Base-by-base conservation (phyloP, 768 basidiomycete genomes). In the Termitomyces sp. region DNA sequence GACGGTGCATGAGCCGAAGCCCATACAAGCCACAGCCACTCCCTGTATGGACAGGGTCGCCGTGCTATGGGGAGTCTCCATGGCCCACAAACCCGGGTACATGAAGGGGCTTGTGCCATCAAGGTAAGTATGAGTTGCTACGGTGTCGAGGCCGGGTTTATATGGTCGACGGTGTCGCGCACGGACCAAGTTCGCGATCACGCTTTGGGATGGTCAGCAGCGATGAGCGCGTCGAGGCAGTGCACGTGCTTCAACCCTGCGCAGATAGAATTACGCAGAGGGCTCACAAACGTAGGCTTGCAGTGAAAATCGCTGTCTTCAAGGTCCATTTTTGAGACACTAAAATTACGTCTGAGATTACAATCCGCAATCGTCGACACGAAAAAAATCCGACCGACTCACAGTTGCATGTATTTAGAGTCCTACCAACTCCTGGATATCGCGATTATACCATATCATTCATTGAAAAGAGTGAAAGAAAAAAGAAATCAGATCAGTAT, bases 11-110 rank as follows among this genome's bases (percentile, higher is more conserved):
- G 80, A 76, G 75, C 81, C 78, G 76, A 79, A 80, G 80, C 80
- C 66, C 79, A 82, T 76, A 81, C 80, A 79, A 80, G 69, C 76
- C 72, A 60, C 63, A 58, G 67, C 71, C 69, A 73, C 77, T 77
- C 81, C 79, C 81, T 84, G 80, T 72, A 62, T 71, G 83, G 83
- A 84, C 82, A 85, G 64, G 80, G 83, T 84, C 83, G 82, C 83
- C 83, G 81, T 85, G 82, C 83, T 83, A 84, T 85, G 83, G 73
- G 79, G 77, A 72, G 66, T 75, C 71, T 76, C 79, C 70, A 77
- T 70, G 67, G 76, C 80, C 84, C 81, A 80, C 73, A 82, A 74
- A 71, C 79, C 80, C 80, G 61, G 76, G 66, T 75, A 76, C 57
- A 0, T 81, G 81, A 83, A 82, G 73, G 79, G 70, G 74, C 73